Base-by-base conservation (phyloP, 441 rosid species). In the Pelargonium cotyledonis region DNA sequence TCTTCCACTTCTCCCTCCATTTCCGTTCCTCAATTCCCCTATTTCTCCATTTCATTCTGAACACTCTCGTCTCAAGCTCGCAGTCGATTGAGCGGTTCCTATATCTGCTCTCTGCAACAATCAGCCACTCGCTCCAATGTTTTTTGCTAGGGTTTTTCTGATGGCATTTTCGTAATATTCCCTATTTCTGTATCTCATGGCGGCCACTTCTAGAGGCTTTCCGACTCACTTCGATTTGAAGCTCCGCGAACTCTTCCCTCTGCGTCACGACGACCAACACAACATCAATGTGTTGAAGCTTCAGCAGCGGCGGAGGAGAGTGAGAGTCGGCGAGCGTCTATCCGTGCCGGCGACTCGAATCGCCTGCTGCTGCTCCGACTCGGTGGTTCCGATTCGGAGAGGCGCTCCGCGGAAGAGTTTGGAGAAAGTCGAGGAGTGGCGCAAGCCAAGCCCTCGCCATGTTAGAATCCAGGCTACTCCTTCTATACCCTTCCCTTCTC, bases 401-500 rank as follows among this genome's bases (percentile, higher is more conserved):
- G 58, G 18, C 58, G n/a, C 58, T 51, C 58, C 58, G 58, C 58
- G 58, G 1, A 15, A 51, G 19, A 51, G 8, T 51, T 16, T 65
- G 35, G 86, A 89, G 75, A 87, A 82, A 70, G 74, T 70, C 9
- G 91, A 87, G 43, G 89, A 88, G 60, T 85, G 88, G 76, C 81
- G 85, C 68, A 83, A 75, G 67, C 88, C 82, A 76, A 75, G 74
- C 64, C 77, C 89, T 31, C 89, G 73, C 49, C 72, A 89, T 2
- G 79, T 81, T 69, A 82, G 90, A 72, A 78, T 84, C 69, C 86
- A 79, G 71, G 85, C 88, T 63, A 81, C 88, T 62, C 83, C 92
- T 16, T 75, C 90, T 68, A 76, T 84, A 88, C 96, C 91, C 38
- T 95, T 95, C 77, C 81, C 97, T 74, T 89, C 93, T 67, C 76